phyloP scores from a whole-genome alignment of 2,329 filamentous ascomycete genomes.

The Fusarium miscanthi region DNA sequence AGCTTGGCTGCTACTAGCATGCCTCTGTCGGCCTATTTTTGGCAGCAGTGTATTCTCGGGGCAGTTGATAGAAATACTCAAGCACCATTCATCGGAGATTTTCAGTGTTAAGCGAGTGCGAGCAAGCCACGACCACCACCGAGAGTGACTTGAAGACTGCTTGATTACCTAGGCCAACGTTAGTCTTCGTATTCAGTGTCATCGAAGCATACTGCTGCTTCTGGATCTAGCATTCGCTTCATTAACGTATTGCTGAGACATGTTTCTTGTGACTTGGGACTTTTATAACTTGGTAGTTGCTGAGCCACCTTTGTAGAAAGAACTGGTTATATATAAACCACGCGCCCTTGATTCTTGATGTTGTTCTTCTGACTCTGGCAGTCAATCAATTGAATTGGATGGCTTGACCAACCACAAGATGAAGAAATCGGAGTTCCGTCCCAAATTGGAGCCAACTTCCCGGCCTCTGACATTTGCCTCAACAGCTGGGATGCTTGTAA shows the following conservation, averaged over 20 bases:
- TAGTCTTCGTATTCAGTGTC: background rate
- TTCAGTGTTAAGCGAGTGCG: conserved; percentile 27
- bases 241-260: background rate
- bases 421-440: conserved; percentile 38
- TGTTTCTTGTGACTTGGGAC: background rate
- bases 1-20: background rate
- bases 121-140: conserved; percentile 14
- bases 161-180: background rate
- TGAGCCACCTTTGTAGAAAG: background rate
- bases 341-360: background rate
- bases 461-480: conserved; percentile 31
- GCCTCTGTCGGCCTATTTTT: background rate
- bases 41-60: background rate
- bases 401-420: background rate
- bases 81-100: background rate
- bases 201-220: background rate
- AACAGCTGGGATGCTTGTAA: conserved; percentile 33
- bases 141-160: background rate
- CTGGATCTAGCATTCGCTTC: conserved; percentile 26
- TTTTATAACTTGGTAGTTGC: background rate
- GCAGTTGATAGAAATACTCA: background rate
- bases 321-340: background rate
- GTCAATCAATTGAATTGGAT: background rate
- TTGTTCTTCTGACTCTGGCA: background rate
- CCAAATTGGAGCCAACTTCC: conserved; percentile 40